Conservation (phyloP, 1,284 basidiomycete genomes). For the Cronartium quercuum region DNA sequence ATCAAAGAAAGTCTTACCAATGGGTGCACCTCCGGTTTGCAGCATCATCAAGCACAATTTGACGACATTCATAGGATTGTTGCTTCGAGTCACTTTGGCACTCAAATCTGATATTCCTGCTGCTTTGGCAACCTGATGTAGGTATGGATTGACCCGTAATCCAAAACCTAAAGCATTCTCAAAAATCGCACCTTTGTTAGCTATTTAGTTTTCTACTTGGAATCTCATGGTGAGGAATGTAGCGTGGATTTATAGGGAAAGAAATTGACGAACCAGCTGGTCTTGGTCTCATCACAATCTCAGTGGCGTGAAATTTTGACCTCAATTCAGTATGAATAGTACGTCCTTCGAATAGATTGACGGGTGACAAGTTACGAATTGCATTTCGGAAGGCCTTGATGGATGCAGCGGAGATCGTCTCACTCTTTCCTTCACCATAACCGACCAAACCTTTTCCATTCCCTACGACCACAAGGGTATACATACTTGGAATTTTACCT, state of each 20-base stretch:
- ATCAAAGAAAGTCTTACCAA: slow-evolving; percentile 14
- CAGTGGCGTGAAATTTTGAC: slow-evolving; percentile 47
- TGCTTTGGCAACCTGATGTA: slow-evolving; percentile 48
- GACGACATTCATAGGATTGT: slow-evolving; percentile 48
- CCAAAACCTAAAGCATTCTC: slow-evolving; percentile 45
- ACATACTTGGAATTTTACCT: slow-evolving; percentile 48
- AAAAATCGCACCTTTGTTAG: not conserved
- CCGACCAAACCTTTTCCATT: slow-evolving; percentile 49
- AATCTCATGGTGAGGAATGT: not conserved
- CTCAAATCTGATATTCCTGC: slow-evolving; percentile 48
- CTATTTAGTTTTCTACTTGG: too few relatives aligned
- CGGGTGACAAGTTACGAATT: slow-evolving; percentile 47
- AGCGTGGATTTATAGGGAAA: not conserved
- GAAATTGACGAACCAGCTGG: slow-evolving; percentile 42
- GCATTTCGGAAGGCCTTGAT: slow-evolving; percentile 48
- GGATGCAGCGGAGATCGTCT: slow-evolving; percentile 45
- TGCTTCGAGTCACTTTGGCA: slow-evolving; percentile 48
- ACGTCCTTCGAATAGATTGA: slow-evolving; percentile 43
- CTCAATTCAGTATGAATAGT: slow-evolving; percentile 47
- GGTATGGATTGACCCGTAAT: slow-evolving; percentile 47
- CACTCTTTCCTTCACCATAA: slow-evolving; percentile 49
- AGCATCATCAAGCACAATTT: slow-evolving; percentile 47
- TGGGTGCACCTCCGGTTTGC: slow-evolving; percentile 40
- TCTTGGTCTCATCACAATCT: slow-evolving; percentile 47
- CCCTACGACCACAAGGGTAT: slow-evolving; percentile 47